Conservation (phyloP, 805 yeast species). For the Blastobotrys mokoenaii region DNA sequence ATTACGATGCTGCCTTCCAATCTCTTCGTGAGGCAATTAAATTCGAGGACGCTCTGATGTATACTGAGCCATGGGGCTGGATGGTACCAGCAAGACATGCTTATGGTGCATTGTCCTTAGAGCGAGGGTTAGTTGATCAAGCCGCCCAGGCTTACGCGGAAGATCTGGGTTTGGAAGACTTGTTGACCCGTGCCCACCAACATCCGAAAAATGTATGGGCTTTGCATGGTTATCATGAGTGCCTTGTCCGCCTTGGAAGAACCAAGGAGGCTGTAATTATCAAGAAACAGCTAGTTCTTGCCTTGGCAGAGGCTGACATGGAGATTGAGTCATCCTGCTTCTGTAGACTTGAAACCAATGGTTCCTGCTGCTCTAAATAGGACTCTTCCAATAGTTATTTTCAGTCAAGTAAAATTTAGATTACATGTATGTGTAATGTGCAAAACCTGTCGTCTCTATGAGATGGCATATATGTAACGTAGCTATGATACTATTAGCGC, state of each 20-base stretch:
- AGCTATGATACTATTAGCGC: too few species aligned
- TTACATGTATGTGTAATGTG: too few species aligned
- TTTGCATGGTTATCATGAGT: neutral
- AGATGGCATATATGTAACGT: too few species aligned
- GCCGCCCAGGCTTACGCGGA: neutral
- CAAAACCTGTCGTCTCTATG: too few species aligned
- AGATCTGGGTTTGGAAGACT: neutral
- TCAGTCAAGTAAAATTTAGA: too few species aligned
- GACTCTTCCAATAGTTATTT: too few species aligned
- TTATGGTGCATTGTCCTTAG: neutral
- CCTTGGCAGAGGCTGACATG: neutral
- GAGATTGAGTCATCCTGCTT: neutral
- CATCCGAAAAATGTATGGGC: slow-evolving; percentile 1
- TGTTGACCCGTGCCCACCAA: neutral
- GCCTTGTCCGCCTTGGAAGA: neutral
- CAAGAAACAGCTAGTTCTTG: neutral
- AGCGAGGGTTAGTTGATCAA: neutral
- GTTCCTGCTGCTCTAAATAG: neutral
- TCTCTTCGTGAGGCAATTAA: neutral
- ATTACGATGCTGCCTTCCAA: neutral
- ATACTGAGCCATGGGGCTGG: neutral
- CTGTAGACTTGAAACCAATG: neutral
- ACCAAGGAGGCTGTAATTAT: neutral
- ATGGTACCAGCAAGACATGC: neutral
- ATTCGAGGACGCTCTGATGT: neutral